Base-by-base conservation (phyloP, 202 grass and related monocot species). In the Carex sylvatica region DNA sequence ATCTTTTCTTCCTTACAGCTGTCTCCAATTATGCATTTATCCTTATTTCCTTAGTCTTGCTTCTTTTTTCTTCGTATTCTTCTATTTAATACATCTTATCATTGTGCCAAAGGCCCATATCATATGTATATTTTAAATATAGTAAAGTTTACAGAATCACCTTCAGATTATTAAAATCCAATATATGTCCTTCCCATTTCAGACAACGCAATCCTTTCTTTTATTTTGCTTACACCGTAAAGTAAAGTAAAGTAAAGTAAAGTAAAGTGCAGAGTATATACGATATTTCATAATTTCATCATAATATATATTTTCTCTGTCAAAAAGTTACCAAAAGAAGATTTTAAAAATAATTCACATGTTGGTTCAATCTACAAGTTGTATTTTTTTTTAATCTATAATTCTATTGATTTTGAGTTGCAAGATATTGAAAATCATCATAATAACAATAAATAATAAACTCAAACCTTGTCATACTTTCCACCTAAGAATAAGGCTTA, bases 11-110 rank as follows among this genome's bases (percentile, higher is more conserved):
- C 61, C 16, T 65, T 80, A 61, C 78, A 80, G 78, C 78, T 80
- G 78, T 80, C 78, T 80, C 78, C 78, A 64, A 64, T 64, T 80
- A 80, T 80, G n/a, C 16, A 61, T 80, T 65, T 80, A 24, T 65
- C 59, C 47, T n/a, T 54, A 6, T 5, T 40, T 36, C 35, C 35
- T 5, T 36, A 44, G 22, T 28, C 70, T 24, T 30, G 9, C 2
- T 31, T 74, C 70, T 28, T 15, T 53, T 38, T 74, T 53, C 47
- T 53, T 53, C 6, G 14, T 74, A 52, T 28, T 51, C 40, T 61
- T 79, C 52, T 61, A 36, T 61, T 28, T 79, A 33, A 79, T 63
- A 59, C 36, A 61, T 80, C 76, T 80, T 80, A 36, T 80, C 59
- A 61, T n/a, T 62, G 76, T n/a, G 18, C 59, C 75, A 40, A 31